Evolutionary conservation across 495 filamentous ascomycete genomes (phyloP).

Genomic region (Chaetomium tenue): DNA sequence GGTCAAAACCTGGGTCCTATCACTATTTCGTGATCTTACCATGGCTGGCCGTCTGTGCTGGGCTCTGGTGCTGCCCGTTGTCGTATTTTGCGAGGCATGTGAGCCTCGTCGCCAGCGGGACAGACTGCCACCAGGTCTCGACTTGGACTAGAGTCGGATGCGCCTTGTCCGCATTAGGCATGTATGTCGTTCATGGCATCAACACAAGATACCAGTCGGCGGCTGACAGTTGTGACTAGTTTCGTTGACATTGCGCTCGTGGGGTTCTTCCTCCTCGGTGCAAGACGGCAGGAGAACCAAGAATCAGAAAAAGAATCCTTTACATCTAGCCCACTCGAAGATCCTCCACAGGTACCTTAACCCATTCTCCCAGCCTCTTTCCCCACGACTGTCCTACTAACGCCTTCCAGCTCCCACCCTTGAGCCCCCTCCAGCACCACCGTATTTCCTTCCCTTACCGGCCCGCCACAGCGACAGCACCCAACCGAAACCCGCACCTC

Average conservation of each 20-base stretch:
- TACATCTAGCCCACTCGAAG: background rate
- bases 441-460: constrained; percentile 22
- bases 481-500: constrained; percentile 11
- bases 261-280: constrained; percentile 17
- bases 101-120: constrained; percentile 6
- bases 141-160: constrained; percentile 31
- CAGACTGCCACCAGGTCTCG: constrained; percentile 10
- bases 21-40: constrained; percentile 17
- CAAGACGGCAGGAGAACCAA: background rate
- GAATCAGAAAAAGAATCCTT: background rate
- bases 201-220: too few species aligned
- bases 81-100: constrained; percentile 27
- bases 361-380: background rate
- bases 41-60: constrained; percentile 20
- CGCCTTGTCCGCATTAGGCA: constrained; percentile 23
- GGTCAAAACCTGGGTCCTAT: constrained; percentile 13
- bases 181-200: constrained; percentile 20
- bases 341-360: constrained; percentile 1
- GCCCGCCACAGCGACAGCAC: background rate
- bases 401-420: constrained; percentile 14
- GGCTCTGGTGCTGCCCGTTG: constrained; percentile 26
- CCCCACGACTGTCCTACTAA: background rate
- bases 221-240: background rate
- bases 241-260: constrained; percentile 28
- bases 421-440: constrained; percentile 1